Conservation (phyloP, 495 filamentous ascomycete species). For the Penicillium canariense region DNA sequence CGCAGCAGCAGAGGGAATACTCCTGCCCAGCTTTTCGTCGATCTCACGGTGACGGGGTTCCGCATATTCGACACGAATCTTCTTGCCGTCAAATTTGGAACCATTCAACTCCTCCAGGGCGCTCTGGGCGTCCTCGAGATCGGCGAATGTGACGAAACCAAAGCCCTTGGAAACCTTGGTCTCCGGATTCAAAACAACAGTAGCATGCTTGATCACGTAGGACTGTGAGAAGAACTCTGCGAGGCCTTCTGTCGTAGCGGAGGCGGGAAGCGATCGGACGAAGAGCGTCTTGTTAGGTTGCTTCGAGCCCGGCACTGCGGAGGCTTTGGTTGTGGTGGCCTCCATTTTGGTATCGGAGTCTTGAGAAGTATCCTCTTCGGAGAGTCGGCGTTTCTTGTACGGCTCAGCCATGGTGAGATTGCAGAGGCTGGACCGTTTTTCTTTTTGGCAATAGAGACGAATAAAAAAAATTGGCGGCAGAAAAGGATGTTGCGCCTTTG, state of each 20-base stretch:
- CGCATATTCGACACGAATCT: constrained; percentile 82
- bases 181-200: constrained; percentile 73
- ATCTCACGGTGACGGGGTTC: constrained; percentile 76
- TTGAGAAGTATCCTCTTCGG: constrained; percentile 21
- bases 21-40: constrained; percentile 48
- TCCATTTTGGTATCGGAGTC: constrained; percentile 22
- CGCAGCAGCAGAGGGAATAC: constrained; percentile 44
- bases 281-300: constrained; percentile 71
- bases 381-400: constrained; percentile 34
- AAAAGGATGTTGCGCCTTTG: constrained; percentile 28
- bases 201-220: constrained; percentile 92
- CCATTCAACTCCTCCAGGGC: constrained; percentile 78
- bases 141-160: constrained; percentile 95
- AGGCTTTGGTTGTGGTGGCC: constrained; percentile 19
- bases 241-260: constrained; percentile 76
- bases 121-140: constrained; percentile 80
- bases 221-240: constrained; percentile 88
- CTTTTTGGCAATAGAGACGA: constrained; percentile 9
- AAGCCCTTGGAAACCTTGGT: constrained; percentile 87
- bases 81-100: constrained; percentile 68
- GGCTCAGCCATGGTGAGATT: constrained; percentile 33
- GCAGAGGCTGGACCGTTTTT: neutral
- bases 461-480: constrained; percentile 46
- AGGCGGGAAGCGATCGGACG: constrained; percentile 77
- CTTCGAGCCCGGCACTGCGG: constrained; percentile 24